Conservation (phyloP, 225 moss, liverwort and hornwort genomes). For the Sphagnum tenellum region DNA sequence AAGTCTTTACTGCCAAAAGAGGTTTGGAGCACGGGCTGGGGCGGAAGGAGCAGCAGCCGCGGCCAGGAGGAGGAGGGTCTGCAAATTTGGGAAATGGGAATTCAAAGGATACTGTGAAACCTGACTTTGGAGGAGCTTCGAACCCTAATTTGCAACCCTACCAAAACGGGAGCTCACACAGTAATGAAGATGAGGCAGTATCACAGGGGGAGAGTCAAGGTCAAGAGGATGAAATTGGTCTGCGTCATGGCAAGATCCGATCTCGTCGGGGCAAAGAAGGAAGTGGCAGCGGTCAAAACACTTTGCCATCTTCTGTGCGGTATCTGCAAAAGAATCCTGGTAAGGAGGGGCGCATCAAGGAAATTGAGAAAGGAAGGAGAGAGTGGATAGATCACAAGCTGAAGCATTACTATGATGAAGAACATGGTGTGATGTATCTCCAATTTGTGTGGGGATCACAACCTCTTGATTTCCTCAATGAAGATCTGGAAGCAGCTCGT, state of each 20-base stretch:
- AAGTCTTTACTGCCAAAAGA: slow-evolving; percentile 39
- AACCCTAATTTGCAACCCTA: slow-evolving; percentile 12
- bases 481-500: slow-evolving; percentile 19
- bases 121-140: slow-evolving; percentile 1
- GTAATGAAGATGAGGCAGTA: neutral
- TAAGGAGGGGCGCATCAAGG: slow-evolving; percentile 2
- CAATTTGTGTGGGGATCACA: slow-evolving; percentile 76
- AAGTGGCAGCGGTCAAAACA: slow-evolving; percentile 18
- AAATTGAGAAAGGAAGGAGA: slow-evolving; percentile 23
- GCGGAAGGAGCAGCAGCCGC: slow-evolving; percentile 9
- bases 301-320: slow-evolving; percentile 14
- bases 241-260: slow-evolving; percentile 3
- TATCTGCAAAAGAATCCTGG: slow-evolving; percentile 10
- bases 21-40: slow-evolving; percentile 18
- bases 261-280: slow-evolving; percentile 16
- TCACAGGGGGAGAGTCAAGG: slow-evolving; percentile 19
- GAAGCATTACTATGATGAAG: slow-evolving; percentile 74
- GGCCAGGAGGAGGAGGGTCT: slow-evolving; percentile 2
- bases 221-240: slow-evolving; percentile 27
- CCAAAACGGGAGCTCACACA: slow-evolving; percentile 10
- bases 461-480: slow-evolving; percentile 44
- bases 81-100: slow-evolving; percentile 5
- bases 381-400: slow-evolving; percentile 56
- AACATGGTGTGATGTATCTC: slow-evolving; percentile 84
- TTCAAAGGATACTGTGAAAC: slow-evolving; percentile 4